Evolutionary conservation across 805 yeast species (phyloP), one percentile per base, ranked within the genome.

Genomic region (Zygoascus biomembranicola): DNA sequence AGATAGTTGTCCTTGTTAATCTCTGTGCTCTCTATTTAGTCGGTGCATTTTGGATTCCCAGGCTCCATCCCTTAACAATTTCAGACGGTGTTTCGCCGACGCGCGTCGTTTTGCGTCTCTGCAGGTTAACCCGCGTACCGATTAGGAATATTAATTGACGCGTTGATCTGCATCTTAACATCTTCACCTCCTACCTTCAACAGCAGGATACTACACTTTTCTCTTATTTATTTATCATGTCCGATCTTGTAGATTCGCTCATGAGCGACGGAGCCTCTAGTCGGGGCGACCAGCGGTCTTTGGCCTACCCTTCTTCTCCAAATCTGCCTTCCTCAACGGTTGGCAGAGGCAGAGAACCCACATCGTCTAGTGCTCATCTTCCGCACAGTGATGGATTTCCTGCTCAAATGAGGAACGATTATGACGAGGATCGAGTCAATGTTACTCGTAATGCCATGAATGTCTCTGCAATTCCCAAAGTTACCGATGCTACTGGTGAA

Each of bases 401-500:
- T 11, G 49, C 16, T n/a, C 49, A 16, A n/a, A 32, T 28, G 41
- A 23, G 47, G n/a, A 16, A 39, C 26, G 20, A 44, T 32, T 18
- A 26, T 42, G 39, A 41, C 16, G 35, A 42, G 10, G 56, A 50
- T 14, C 51, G 50, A 8, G 47, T 53, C n/a, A 51, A 43, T 44
- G 37, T 56, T 1, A 23, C 55, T 14, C 19, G 54, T 43, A 50
- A 31, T 31, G 51, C 56, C 5, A n/a, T 49, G 28, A 26, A n/a
- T 42, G 20, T 20, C 31, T 28, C 55, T n/a, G 81, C 82, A 28
- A 87, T 92, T 52, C 90, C 95, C 28, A 88, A 86, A 65, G 96
- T 94, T 28, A 80, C 80, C 28, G 99, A 94, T 72, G 81, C 82
- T 47, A 89, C 97, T 2, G 97, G 96, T 55, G 97, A 90, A 66